phyloP scores from a whole-genome alignment of 305 asterid species.

The Fraxinus velutina region DNA sequence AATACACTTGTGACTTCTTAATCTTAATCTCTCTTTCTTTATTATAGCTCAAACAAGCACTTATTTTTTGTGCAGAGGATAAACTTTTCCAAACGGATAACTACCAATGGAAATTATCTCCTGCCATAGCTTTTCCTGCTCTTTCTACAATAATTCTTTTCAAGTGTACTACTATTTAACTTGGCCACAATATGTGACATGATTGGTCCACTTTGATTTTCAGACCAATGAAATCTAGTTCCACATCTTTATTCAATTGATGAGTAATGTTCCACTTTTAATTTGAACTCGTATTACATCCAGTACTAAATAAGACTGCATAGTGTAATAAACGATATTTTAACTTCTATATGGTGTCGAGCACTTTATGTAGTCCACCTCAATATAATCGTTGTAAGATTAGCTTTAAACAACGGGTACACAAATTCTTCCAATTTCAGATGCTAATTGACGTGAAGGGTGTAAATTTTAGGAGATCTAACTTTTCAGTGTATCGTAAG shows the following conservation, averaged over 20 bases:
- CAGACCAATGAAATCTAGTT: neutral
- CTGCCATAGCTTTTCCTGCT: neutral
- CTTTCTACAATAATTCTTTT: neutral
- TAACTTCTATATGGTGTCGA: neutral
- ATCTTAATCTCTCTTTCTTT: neutral
- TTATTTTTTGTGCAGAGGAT: neutral
- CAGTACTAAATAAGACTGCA: neutral
- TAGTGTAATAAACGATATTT: neutral
- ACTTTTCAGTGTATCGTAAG: too few species aligned
- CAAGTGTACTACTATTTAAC: neutral
- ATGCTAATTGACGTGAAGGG: neutral
- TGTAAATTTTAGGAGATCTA: neutral
- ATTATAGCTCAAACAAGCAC: neutral
- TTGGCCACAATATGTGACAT: neutral
- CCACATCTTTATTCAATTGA: neutral
- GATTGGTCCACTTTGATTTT: neutral
- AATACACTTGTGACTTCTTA: neutral
- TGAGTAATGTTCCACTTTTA: neutral
- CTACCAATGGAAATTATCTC: neutral
- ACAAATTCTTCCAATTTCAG: neutral
- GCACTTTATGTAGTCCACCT: neutral
- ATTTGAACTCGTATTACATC: neutral
- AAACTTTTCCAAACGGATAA: neutral
- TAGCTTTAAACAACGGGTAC: neutral
- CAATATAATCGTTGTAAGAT: neutral